Base-by-base conservation (phyloP, 768 basidiomycete genomes). In the Clavulina sp. region DNA sequence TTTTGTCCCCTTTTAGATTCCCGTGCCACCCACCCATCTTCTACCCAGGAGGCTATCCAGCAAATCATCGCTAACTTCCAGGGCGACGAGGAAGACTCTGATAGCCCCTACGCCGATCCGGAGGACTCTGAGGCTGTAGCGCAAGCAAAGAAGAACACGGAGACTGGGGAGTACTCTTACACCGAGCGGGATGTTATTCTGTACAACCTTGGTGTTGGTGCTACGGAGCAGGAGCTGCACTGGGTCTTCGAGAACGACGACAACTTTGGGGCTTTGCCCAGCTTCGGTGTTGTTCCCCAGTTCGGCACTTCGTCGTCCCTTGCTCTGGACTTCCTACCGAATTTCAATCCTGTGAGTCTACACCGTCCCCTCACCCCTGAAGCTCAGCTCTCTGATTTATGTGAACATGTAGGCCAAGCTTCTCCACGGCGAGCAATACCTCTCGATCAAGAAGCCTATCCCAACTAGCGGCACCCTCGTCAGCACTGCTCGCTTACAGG, bases 361-460 rank as follows among this genome's bases (percentile, higher is more conserved):
- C n/a, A 31, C 21, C 21, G 16, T 18, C 43, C 26, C 13, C 43
- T 26, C 9, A 9, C 43, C 31, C n/a, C 9, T 6, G 9, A 13
- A 28, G n/a, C n/a, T 54, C 43, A 24, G 26, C 16, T 46, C 9
- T 46, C 9, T 13, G 13, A 38, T 21, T 52, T 41, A 28, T 6
- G 36, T 19, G 31, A 23, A 33, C 36, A 48, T 18, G 18, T 32
- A 89, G 87, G 87, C 91, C 44, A 96, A 88, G 66, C 71, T 99
- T n/a, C 74, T 99, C 18, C 95, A 99, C 62, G 95, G 95, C 41
- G 95, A 99, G 62, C 95, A 97, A 60, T 97, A 87, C 65, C 68
- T 99, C 58, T 74, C 77, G 54, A 86, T 99, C 64, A 81, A 84
- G 59, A 78, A 69, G 1, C 80, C 84, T 0, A 84, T 97, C 54